Evolutionary conservation across 495 filamentous ascomycete species (phyloP).

Genomic region (Glarea lozoyensis): DNA sequence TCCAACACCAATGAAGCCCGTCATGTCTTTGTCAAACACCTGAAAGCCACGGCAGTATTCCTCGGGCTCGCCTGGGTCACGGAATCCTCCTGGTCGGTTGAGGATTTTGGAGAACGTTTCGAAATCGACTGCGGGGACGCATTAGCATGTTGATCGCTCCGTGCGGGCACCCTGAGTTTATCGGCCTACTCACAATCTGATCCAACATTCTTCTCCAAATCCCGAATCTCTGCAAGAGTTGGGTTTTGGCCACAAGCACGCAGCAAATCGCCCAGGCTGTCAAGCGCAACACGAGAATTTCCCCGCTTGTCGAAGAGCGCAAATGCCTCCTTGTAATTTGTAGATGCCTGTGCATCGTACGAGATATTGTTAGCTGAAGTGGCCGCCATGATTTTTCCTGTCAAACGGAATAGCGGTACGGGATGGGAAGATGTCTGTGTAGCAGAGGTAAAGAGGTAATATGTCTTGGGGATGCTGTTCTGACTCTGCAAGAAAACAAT

Average conservation of each 20-base stretch:
- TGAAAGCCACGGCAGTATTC: conserved; percentile 98
- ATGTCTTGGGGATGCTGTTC: too few relatives aligned
- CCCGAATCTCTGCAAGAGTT: conserved; percentile 80
- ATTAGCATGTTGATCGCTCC: neutral
- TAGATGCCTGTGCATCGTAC: conserved; percentile 67
- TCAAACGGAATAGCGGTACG: too few relatives aligned
- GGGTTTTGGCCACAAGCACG: conserved; percentile 97
- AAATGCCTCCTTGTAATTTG: conserved; percentile 99
- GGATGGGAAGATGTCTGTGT: too few relatives aligned
- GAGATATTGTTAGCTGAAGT: conserved; percentile 22
- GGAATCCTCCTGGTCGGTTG: conserved; percentile 95
- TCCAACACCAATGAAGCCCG: conserved; percentile 92
- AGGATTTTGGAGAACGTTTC: conserved; percentile 92
- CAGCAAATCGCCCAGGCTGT: conserved; percentile 84
- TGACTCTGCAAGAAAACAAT: too few relatives aligned
- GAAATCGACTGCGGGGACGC: conserved; percentile 84
- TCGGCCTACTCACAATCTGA: conserved; percentile 68
- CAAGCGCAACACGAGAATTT: conserved; percentile 76
- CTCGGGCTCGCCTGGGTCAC: conserved; percentile 92
- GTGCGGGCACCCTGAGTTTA: conserved; percentile 2
- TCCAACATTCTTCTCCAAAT: conserved; percentile 80
- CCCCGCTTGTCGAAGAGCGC: conserved; percentile 98
- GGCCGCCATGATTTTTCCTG: conserved; percentile 39
- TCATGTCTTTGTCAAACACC: conserved; percentile 98
- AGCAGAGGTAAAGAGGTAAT: neutral